A percentile compares a stretch with the other conserved stretches of the same genome.
These are phyloP conservation scores for Periconia sp. DNA, from an alignment of 2,329 filamentous ascomycete species.

Conservation along the genomic window DNA sequence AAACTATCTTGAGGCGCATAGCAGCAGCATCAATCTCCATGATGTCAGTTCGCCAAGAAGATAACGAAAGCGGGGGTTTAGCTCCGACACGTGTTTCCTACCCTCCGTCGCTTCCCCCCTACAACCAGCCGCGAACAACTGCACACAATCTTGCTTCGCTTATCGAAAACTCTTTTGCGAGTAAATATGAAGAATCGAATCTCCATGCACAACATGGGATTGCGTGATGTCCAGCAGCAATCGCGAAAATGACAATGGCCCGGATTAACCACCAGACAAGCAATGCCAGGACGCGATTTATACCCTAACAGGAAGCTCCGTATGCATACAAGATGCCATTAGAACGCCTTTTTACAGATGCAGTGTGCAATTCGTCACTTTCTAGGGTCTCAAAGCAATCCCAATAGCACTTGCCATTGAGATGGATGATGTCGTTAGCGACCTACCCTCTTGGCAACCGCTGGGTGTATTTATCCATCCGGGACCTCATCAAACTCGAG, in stretches of 20 bases:
- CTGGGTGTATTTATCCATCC: neutral
- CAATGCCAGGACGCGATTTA: slow-evolving; percentile 23
- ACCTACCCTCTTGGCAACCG: neutral
- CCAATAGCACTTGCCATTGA: slow-evolving; percentile 3
- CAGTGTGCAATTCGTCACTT: slow-evolving; percentile 4
- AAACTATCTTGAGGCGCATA: too few species aligned
- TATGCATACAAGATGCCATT: slow-evolving; percentile 9
- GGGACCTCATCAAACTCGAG: too few species aligned
- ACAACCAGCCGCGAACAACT: too few species aligned
- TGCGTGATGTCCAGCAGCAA: neutral
- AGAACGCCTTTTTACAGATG: slow-evolving; percentile 7
- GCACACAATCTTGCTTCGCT: too few species aligned
- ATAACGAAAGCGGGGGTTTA: too few species aligned
- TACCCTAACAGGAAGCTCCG: slow-evolving; percentile 22
- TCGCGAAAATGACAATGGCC: slow-evolving; percentile 16
- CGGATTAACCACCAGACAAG: slow-evolving; percentile 13
- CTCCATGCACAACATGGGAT: neutral
- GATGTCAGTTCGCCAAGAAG: too few species aligned
- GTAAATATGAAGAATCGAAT: too few species aligned
- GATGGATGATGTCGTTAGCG: neutral
- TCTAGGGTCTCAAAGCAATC: neutral
- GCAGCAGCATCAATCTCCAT: too few species aligned
- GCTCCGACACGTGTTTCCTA: too few species aligned
- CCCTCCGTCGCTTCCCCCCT: too few species aligned
- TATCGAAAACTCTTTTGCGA: too few species aligned